Percentiles rank a stretch among this genome's conserved stretches.
Conservation (phyloP, 768 basidiomycete species). For the Naganishia vaughanmartiniae region DNA sequence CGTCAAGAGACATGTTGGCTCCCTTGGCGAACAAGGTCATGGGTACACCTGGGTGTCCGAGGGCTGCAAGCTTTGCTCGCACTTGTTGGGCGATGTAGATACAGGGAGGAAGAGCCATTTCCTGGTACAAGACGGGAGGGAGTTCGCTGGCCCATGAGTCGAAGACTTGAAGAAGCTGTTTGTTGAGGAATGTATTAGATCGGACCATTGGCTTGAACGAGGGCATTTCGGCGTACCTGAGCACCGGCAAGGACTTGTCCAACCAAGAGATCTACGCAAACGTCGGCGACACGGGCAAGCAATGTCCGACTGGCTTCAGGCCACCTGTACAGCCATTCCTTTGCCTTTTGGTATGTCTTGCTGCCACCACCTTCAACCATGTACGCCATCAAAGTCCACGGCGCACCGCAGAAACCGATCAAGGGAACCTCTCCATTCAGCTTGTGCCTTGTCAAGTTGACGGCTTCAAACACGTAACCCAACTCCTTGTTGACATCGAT, state of each 20-base stretch:
- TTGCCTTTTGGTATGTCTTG: constrained; percentile 84
- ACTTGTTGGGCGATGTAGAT: constrained; percentile 70
- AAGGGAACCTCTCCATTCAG: constrained; percentile 86
- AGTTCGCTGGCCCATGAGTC: constrained; percentile 95
- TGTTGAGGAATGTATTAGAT: background rate
- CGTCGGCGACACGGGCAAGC: constrained; percentile 74
- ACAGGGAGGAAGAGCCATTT: constrained; percentile 79
- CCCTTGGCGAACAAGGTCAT: constrained; percentile 96
- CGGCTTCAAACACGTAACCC: constrained; percentile 87
- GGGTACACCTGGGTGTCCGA: constrained; percentile 63
- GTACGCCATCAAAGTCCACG: constrained; percentile 96
- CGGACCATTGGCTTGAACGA: background rate
- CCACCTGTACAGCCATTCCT: constrained; percentile 90
- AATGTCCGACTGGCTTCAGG: constrained; percentile 78
- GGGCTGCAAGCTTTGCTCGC: constrained; percentile 59
- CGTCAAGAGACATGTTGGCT: constrained; percentile 68
- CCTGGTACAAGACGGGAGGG: constrained; percentile 76
- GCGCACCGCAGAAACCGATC: constrained; percentile 95
- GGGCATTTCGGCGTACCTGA: constrained; percentile 62
- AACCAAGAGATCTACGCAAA: constrained; percentile 84
- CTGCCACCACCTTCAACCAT: constrained; percentile 97
- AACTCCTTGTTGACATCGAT: constrained; percentile 80
- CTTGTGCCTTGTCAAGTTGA: constrained; percentile 75
- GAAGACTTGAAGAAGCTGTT: constrained; percentile 88
- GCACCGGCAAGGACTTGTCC: constrained; percentile 94